Base-by-base conservation (phyloP, 2,329 filamentous ascomycete species). In the Aureobasidium namibiae region DNA sequence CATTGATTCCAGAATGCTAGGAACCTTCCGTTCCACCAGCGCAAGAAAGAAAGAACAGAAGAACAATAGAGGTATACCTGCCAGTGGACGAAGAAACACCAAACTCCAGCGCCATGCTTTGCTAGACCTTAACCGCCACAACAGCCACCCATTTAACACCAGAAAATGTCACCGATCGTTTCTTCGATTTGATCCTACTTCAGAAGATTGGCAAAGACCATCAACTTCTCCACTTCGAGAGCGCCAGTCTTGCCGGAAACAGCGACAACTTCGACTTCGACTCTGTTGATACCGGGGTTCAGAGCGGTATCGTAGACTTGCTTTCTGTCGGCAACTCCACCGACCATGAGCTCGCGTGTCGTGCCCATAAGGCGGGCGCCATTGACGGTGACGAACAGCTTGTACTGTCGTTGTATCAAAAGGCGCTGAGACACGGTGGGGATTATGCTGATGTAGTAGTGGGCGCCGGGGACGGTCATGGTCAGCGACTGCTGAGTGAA, bases 201-300 rank as follows among this genome's bases (percentile, higher is more conserved):
- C 13, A 54, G 1, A 1, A 95, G 73, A 72, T 94, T 87, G 62
- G 87, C 81, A 73, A 88, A 88, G 29, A 94, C 78, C 1, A 84
- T 90, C 60, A 91, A 80, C 66, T 87, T 87, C 75, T 96, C 91
- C 63, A 92, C 76, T 69, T 94, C 90, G 36, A 87, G 42, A 10
- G 52, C 44, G 84, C 72, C 59, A 67, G 64, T 68, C 7, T 61
- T 61, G 26, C 67, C 66, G 44, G 89, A 79, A 7, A 86, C 85
- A 1, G 88, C 89, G 63, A 91, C 83, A 60, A 92, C 78, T 66
- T 92, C 88, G 8, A 95, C 80, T 66, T 91, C 87, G 53, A 96
- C 81, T 46, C 86, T 81, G 65, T 94, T 95, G 53, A 90, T 80
- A 7, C 90, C 90, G 1, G 82, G 80, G 26, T 82, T 80, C 29